These are phyloP conservation scores for Escallonia herrerae DNA, from an alignment of 129 eudicot genomes.

Conservation along the genomic window DNA sequence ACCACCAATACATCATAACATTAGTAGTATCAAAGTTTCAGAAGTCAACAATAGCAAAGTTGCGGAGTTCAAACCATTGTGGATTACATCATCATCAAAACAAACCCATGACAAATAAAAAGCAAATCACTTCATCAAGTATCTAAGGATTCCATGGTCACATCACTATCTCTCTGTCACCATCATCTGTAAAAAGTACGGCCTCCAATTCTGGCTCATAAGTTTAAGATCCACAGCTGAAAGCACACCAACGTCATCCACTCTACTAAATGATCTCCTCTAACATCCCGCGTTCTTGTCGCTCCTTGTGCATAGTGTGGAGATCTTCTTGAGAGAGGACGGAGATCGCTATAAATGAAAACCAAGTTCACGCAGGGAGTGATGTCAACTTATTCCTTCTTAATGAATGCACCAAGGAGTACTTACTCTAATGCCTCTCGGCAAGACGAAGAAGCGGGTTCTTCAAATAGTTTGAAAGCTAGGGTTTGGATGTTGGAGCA, in stretches of 20 bases:
- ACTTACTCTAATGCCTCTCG: slow-evolving; percentile 23
- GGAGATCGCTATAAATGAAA: slow-evolving; percentile 10
- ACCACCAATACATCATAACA: too few relatives aligned
- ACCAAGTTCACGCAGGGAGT: slow-evolving; percentile 4
- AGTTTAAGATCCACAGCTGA: slow-evolving; percentile 5
- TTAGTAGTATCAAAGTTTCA: too few relatives aligned
- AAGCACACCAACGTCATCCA: slow-evolving; percentile 4
- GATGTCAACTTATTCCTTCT: slow-evolving; percentile 9
- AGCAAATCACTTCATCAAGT: too few relatives aligned
- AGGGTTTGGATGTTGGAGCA: slow-evolving; percentile 15
- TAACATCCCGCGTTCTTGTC: slow-evolving; percentile 15
- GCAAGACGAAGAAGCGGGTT: slow-evolving; percentile 25
- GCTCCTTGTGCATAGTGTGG: neutral
- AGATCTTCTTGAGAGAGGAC: slow-evolving; percentile 4
- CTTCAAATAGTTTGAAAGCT: slow-evolving; percentile 15
- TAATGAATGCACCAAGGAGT: slow-evolving; percentile 18
- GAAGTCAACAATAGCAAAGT: too few relatives aligned
- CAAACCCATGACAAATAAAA: too few relatives aligned
- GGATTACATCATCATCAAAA: too few relatives aligned
- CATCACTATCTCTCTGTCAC: neutral
- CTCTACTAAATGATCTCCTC: slow-evolving; percentile 10
- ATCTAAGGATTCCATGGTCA: too few relatives aligned
- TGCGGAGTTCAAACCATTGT: too few relatives aligned
- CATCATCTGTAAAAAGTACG: neutral
- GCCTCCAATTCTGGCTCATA: slow-evolving; percentile 16